phyloP scores from a whole-genome alignment of 2,329 filamentous ascomycete genomes.

The Chaetomium sp. region DNA sequence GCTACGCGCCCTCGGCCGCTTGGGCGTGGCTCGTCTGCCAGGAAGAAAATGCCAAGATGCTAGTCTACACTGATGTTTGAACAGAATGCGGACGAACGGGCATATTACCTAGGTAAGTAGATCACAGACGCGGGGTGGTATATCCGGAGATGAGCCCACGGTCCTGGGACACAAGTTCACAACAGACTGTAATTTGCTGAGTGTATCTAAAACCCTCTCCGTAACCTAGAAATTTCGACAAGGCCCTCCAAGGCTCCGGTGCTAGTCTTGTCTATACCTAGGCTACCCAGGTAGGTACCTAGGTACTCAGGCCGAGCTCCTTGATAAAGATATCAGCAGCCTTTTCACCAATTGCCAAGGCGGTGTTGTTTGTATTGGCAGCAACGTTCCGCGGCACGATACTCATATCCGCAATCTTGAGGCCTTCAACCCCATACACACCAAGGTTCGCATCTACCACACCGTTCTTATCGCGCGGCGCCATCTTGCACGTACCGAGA shows the following conservation, averaged over 20 bases:
- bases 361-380: conserved; percentile 50
- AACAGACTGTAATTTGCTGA: no score
- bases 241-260: no score
- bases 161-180: no score
- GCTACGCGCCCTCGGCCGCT: conserved; percentile 35
- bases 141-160: no score
- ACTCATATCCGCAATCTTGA: conserved; percentile 47
- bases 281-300: no score
- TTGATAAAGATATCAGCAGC: conserved; percentile 38
- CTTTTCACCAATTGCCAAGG: conserved; percentile 49
- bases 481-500: conserved; percentile 52
- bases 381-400: conserved; percentile 46
- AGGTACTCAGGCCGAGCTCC: not conserved
- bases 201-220: no score
- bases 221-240: no score
- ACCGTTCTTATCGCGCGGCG: conserved; percentile 43
- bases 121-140: no score
- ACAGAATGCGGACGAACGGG: no score
- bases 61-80: conserved; percentile 37
- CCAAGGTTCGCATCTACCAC: conserved; percentile 48
- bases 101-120: no score
- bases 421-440: conserved; percentile 47
- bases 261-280: no score
- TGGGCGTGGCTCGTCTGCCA: conserved; percentile 37
- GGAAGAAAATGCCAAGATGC: conserved; percentile 30